Evolutionary conservation across 352 stramenopile genomes (phyloP), one percentile per base, ranked within the genome.

Genomic region (Globisporangium middletonii): DNA sequence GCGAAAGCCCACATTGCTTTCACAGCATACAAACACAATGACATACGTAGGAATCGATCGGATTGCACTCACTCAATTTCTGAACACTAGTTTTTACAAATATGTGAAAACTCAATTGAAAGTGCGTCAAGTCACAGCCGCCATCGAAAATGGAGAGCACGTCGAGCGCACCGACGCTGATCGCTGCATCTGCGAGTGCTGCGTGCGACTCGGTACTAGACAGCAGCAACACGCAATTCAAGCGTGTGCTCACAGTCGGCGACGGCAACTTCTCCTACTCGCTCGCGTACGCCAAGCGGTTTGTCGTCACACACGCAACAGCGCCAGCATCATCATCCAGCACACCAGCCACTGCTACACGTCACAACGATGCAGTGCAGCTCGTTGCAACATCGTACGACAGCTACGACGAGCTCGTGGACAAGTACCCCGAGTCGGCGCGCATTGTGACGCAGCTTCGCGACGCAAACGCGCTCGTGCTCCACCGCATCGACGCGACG

Each of bases 261-360:
- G 93, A 98, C 69, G 93, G 93, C n/a, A 94, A 98, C 68, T 95
- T 98, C 62, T 89, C 87, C 5, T 98, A 96, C 67, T 97, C 88
- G 27, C 71, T 96, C 35, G 85, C 86, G 26, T 59, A 96, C 28
- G 71, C 78, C 28, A 74, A 67, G 48, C 59, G 67, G 55, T 50
- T 62, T n/a, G 19, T 53, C 12, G 33, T 38, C 33, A 38, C 33
- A 3, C 33, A 9, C 9, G 28, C 19, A 43, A 1, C 43, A 15
- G n/a, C 37, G 8, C 26, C 50, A 33, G 4, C 26, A 19, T 9
- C 55, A 49, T 3, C 2, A 9, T 15, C 41, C 7, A n/a, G 13
- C 13, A 44, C 41, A 44, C 3, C 41, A 44, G 15, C 12, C 12
- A 44, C 41, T 44, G 41, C 13, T 6, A 5, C 3, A 5, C 5